These are phyloP conservation scores for Aspergillus avenaceus DNA, from an alignment of 495 filamentous ascomycete genomes.

Conservation along the genomic window DNA sequence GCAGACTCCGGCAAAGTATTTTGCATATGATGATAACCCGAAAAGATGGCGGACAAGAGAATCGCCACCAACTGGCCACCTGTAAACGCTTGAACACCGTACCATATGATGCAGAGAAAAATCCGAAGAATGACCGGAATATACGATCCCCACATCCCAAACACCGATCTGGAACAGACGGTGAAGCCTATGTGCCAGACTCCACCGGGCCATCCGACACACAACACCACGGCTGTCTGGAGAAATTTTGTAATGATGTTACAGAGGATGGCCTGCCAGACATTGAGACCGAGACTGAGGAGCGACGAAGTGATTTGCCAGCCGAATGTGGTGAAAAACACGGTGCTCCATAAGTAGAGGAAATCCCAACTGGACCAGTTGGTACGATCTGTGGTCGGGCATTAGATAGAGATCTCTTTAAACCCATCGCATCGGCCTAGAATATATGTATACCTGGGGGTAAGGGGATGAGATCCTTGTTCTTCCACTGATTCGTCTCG, in stretches of 20 bases:
- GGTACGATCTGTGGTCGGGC: background rate
- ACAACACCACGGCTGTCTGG: background rate
- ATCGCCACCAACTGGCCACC: slow-evolving; percentile 21
- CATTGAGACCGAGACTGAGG: background rate
- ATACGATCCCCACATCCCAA: slow-evolving; percentile 11
- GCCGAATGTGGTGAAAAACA: background rate
- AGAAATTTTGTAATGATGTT: background rate
- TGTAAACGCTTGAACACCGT: slow-evolving; percentile 11
- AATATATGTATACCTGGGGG: background rate
- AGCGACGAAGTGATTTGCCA: slow-evolving; percentile 1
- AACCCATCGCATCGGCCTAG: background rate
- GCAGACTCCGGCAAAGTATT: background rate
- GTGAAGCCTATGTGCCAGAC: slow-evolving; percentile 21
- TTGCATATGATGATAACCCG: background rate
- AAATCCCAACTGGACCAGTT: background rate
- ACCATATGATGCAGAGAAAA: slow-evolving; percentile 9
- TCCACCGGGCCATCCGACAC: background rate
- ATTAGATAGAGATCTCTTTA: background rate
- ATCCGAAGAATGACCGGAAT: slow-evolving; percentile 7
- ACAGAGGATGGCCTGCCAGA: background rate
- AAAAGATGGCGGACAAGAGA: background rate
- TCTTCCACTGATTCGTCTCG: background rate
- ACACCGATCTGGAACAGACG: slow-evolving; percentile 12
- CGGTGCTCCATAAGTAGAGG: background rate
- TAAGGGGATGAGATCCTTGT: background rate